phyloP scores from a whole-genome alignment of 495 filamentous ascomycete species.

The Penicillium steckii region DNA sequence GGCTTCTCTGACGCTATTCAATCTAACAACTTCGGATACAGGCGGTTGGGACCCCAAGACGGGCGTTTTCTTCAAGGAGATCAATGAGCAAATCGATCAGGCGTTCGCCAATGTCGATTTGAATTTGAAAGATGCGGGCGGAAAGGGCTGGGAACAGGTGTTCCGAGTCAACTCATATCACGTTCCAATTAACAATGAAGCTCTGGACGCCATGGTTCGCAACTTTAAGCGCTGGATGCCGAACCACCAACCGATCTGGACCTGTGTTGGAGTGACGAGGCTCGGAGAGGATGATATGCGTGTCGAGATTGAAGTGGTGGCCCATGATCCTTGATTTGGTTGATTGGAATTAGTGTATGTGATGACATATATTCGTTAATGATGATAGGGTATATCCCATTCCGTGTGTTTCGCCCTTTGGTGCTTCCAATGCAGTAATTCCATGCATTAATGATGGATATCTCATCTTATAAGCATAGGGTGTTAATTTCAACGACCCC shows the following conservation, averaged over 20 bases:
- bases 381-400: not conserved
- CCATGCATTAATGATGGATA: not conserved
- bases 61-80: slow-evolving; percentile 31
- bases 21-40: slow-evolving; percentile 12
- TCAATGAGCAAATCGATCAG: slow-evolving; percentile 50
- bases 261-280: slow-evolving; percentile 41
- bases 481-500: not conserved
- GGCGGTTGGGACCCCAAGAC: slow-evolving; percentile 52
- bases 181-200: slow-evolving; percentile 38
- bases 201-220: slow-evolving; percentile 38
- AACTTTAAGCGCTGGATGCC: slow-evolving; percentile 52
- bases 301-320: slow-evolving; percentile 58
- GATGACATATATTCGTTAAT: slow-evolving; percentile 1
- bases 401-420: not conserved
- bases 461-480: not conserved
- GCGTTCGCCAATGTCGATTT: slow-evolving; percentile 55
- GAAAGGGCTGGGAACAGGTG: slow-evolving; percentile 58
- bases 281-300: slow-evolving; percentile 48
- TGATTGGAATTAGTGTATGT: not conserved
- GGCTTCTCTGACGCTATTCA: not conserved
- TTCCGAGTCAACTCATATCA: slow-evolving; percentile 51
- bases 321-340: slow-evolving; percentile 28
- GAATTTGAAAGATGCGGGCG: slow-evolving; percentile 47
- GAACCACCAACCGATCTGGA: slow-evolving; percentile 50
- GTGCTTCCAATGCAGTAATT: not conserved